phyloP scores from a whole-genome alignment of 164 flowering plant genomes.

The Berberis thunbergii region DNA sequence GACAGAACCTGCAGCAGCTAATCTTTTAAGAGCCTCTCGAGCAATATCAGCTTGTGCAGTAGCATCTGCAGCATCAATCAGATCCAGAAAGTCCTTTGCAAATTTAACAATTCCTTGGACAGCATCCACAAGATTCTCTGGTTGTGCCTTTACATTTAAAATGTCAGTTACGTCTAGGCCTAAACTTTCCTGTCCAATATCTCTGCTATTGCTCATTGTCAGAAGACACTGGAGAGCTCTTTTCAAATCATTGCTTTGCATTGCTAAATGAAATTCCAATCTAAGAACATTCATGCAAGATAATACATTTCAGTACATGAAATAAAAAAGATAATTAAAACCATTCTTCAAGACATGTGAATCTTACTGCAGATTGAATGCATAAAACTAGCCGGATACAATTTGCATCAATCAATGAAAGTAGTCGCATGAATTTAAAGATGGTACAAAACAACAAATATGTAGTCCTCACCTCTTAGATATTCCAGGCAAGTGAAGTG shows the following conservation, averaged over 20 bases:
- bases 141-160: conserved; percentile 58
- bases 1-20: conserved; percentile 91
- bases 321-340: background rate
- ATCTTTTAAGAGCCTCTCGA: conserved; percentile 88
- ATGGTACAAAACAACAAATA: too few species aligned
- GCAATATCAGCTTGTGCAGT: conserved; percentile 94
- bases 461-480: conserved; percentile 64
- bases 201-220: conserved; percentile 96
- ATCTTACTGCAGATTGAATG: background rate
- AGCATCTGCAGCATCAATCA: conserved; percentile 99
- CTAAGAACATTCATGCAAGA: conserved; percentile 22
- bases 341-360: background rate
- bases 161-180: conserved; percentile 75
- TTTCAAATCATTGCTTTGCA: conserved; percentile 93
- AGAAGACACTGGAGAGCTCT: conserved; percentile 93
- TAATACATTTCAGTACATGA: background rate
- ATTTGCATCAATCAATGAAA: too few species aligned
- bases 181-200: conserved; percentile 65
- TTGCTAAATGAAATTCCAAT: conserved; percentile 95
- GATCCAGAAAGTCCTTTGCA: conserved; percentile 83
- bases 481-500: conserved; percentile 98
- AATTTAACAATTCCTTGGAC: conserved; percentile 92
- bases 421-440: too few species aligned
- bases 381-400: background rate
- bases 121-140: conserved; percentile 76